Conservation (phyloP, 441 rosid genomes). For the Hura crepitans region DNA sequence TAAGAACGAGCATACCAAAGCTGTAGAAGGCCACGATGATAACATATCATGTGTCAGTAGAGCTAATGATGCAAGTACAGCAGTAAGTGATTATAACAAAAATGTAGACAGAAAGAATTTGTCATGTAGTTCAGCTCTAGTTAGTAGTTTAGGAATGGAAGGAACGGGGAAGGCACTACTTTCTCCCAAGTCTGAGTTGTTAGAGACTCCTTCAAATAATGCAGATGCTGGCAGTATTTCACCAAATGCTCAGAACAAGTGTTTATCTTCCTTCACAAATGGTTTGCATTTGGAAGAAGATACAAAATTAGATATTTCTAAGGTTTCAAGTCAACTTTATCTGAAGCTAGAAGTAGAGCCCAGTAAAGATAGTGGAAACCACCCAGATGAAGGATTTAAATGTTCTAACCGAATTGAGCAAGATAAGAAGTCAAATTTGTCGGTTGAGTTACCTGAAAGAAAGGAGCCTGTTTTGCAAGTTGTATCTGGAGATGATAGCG, state of each 20-base stretch:
- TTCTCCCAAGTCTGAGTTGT: slow-evolving; percentile 32
- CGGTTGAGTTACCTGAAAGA: slow-evolving; percentile 34
- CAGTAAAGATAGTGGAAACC: slow-evolving; percentile 32
- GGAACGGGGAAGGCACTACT: slow-evolving; percentile 33
- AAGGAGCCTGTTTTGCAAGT: slow-evolving; percentile 39
- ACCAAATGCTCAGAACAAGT: slow-evolving; percentile 31
- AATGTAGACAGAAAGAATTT: slow-evolving; percentile 40
- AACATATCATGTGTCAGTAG: slow-evolving; percentile 45
- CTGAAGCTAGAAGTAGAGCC: slow-evolving; percentile 36
- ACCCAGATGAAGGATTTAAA: slow-evolving; percentile 33
- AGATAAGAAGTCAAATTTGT: slow-evolving; percentile 36
- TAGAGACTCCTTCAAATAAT: slow-evolving; percentile 35
- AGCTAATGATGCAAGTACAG: slow-evolving; percentile 32
- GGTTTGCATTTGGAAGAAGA: slow-evolving; percentile 22
- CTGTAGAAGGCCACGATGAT: slow-evolving; percentile 58
- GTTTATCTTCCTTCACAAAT: slow-evolving; percentile 15
- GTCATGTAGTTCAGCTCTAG: slow-evolving; percentile 40
- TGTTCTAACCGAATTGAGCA: slow-evolving; percentile 37
- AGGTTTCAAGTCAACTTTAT: slow-evolving; percentile 27
- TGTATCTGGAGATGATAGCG: slow-evolving; percentile 60
- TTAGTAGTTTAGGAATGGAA: slow-evolving; percentile 43
- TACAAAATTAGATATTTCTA: slow-evolving; percentile 24
- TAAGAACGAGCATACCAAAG: slow-evolving; percentile 40
- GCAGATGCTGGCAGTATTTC: slow-evolving; percentile 30
- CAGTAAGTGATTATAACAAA: slow-evolving; percentile 30